These are phyloP conservation scores for Porcisia hertigi DNA, from an alignment of 208 protist genomes.

Conservation along the genomic window DNA sequence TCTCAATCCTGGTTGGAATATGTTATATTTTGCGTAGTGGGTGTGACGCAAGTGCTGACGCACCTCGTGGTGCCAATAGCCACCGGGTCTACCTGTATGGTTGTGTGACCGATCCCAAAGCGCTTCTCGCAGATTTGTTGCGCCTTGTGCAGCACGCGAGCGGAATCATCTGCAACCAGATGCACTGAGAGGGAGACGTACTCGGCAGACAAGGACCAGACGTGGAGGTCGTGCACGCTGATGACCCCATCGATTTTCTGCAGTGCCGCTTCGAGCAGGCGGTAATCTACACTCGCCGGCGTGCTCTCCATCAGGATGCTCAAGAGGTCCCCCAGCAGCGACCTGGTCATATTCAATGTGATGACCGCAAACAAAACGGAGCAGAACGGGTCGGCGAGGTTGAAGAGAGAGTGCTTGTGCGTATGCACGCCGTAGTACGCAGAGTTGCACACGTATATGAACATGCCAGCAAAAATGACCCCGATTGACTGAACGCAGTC, in stretches of 20 bases:
- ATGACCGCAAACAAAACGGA: constrained; percentile 89
- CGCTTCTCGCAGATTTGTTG: constrained; percentile 52
- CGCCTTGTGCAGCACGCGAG: constrained; percentile 55
- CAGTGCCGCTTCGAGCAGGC: constrained; percentile 46
- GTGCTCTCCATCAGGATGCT: constrained; percentile 91
- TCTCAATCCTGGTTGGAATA: neutral
- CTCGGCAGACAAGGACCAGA: constrained; percentile 88
- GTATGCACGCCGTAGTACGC: constrained; percentile 41
- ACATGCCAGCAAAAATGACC: constrained; percentile 80
- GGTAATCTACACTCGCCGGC: constrained; percentile 69
- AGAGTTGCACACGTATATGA: constrained; percentile 80
- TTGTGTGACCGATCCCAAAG: constrained; percentile 85
- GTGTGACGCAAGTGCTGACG: constrained; percentile 26
- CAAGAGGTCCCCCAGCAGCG: constrained; percentile 69
- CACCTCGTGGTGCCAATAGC: constrained; percentile 35
- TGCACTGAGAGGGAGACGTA: constrained; percentile 83
- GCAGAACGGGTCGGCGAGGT: constrained; percentile 87
- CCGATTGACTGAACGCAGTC: constrained; percentile 90
- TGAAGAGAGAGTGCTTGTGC: constrained; percentile 70
- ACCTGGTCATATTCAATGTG: constrained; percentile 84
- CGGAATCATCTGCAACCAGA: constrained; percentile 56
- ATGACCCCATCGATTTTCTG: constrained; percentile 61
- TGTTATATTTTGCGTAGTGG: constrained; percentile 3
- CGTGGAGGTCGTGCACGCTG: constrained; percentile 89
- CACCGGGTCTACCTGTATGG: constrained; percentile 87